Percentiles rank a stretch among this genome's conserved stretches.
Evolutionary conservation across 2,329 filamentous ascomycete species (phyloP).

Genomic region (Aurifilum marmelostoma): DNA sequence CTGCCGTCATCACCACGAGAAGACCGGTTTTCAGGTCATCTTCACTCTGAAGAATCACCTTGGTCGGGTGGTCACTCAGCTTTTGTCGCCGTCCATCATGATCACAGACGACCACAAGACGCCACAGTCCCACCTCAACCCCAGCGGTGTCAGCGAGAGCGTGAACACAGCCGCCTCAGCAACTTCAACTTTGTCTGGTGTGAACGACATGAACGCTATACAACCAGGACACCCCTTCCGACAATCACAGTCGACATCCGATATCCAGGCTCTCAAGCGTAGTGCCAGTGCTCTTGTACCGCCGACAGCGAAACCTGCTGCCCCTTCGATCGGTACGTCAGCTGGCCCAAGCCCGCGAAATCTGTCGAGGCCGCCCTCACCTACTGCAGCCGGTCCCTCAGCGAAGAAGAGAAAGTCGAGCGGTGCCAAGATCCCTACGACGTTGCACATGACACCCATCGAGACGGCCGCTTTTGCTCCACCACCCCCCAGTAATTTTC

Average conservation of each 20-base stretch:
- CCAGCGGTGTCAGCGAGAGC: conserved; percentile 35
- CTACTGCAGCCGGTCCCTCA: conserved; percentile 65
- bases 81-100: conserved; percentile 86
- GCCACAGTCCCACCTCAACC: conserved; percentile 51
- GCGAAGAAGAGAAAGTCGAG: conserved; percentile 82
- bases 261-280: conserved; percentile 63
- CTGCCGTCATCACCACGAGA: conserved; percentile 92
- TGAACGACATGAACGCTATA: conserved; percentile 39
- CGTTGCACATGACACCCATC: conserved; percentile 80
- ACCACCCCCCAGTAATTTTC: conserved; percentile 42
- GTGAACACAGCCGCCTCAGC: conserved; percentile 21
- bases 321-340: conserved; percentile 38
- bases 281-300: conserved; percentile 22
- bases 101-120: conserved; percentile 99
- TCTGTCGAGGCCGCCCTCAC: conserved; percentile 75
- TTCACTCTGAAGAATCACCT: conserved; percentile 88
- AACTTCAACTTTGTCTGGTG: conserved; percentile 4
- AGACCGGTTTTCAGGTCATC: conserved; percentile 88
- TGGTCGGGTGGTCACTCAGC: conserved; percentile 78
- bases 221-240: conserved; percentile 51
- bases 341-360: conserved; percentile 59
- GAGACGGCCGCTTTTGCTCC: conserved; percentile 54
- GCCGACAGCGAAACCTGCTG: conserved; percentile 12
- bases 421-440: conserved; percentile 71
- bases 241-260: conserved; percentile 64